Percentiles rank a stretch among this genome's conserved stretches.
Conservation (phyloP, 2,329 filamentous ascomycete species). For the Chaetomiaceae sp. region DNA sequence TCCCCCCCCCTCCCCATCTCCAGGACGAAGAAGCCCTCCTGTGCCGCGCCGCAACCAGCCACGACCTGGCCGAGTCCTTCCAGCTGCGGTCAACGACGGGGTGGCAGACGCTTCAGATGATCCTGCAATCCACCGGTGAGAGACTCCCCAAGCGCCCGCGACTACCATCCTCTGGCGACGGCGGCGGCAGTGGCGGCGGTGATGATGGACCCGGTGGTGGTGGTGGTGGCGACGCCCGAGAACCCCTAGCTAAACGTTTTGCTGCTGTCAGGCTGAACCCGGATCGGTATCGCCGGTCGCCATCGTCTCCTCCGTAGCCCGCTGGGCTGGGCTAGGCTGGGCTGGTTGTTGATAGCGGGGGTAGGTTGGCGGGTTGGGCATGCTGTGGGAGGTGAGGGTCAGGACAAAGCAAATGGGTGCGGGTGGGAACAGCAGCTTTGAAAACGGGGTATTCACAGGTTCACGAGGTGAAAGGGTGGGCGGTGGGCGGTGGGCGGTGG, state of each 20-base stretch:
- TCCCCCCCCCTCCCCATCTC: not conserved
- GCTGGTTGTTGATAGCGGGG: too few relatives aligned
- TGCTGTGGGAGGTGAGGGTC: too few relatives aligned
- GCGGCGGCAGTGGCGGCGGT: slow-evolving; percentile 17
- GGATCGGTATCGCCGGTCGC: slow-evolving; percentile 14
- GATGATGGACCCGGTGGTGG: slow-evolving; percentile 23
- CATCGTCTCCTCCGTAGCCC: too few relatives aligned
- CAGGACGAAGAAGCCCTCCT: slow-evolving; percentile 88
- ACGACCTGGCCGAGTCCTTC: slow-evolving; percentile 75
- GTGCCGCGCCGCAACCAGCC: slow-evolving; percentile 75
- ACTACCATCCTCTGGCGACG: slow-evolving; percentile 33
- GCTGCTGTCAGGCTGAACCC: slow-evolving; percentile 60
- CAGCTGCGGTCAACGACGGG: slow-evolving; percentile 82
- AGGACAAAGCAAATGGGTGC: too few relatives aligned
- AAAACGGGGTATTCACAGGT: too few relatives aligned
- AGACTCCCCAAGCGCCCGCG: slow-evolving; percentile 72
- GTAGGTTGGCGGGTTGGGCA: too few relatives aligned
- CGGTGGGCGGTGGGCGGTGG: too few relatives aligned
- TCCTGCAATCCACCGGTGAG: slow-evolving; percentile 97
- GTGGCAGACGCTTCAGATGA: slow-evolving; percentile 90
- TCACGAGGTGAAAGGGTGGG: too few relatives aligned
- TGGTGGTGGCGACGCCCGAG: slow-evolving; percentile 36
- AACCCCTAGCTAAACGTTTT: slow-evolving; percentile 62
- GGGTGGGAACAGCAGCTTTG: too few relatives aligned
- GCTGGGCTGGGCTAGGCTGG: too few relatives aligned